Conservation (phyloP, 352 stramenopile species). For the Phytophthora fragariae region DNA sequence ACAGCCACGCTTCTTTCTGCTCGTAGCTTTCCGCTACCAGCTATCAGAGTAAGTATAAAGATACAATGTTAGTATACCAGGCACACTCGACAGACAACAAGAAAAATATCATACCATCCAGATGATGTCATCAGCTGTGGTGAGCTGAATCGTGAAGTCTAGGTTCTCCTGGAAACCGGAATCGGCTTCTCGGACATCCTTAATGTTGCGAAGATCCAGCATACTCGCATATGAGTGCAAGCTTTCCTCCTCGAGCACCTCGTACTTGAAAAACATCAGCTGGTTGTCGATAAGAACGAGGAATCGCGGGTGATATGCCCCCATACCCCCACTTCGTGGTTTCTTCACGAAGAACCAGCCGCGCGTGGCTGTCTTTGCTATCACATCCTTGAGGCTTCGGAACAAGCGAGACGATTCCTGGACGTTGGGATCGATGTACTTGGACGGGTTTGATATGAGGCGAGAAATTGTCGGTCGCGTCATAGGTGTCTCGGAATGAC, state of each 20-base stretch:
- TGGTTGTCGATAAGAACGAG: slow-evolving; percentile 83
- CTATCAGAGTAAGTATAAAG: slow-evolving; percentile 37
- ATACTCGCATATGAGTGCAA: slow-evolving; percentile 71
- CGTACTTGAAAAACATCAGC: slow-evolving; percentile 89
- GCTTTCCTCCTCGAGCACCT: slow-evolving; percentile 78
- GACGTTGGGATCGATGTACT: slow-evolving; percentile 76
- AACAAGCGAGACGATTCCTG: slow-evolving; percentile 57
- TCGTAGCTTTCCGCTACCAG: slow-evolving; percentile 80
- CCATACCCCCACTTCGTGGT: slow-evolving; percentile 62
- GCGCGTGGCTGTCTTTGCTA: slow-evolving; percentile 62
- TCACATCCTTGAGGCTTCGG: slow-evolving; percentile 83
- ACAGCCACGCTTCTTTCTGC: slow-evolving; percentile 89
- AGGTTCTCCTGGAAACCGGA: slow-evolving; percentile 84
- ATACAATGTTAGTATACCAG: slow-evolving; percentile 12
- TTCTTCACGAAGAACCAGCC: slow-evolving; percentile 91
- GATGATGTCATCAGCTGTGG: slow-evolving; percentile 69
- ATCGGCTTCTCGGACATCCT: slow-evolving; percentile 84
- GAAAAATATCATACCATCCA: slow-evolving; percentile 72
- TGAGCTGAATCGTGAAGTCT: slow-evolving; percentile 88
- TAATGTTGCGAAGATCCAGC: slow-evolving; percentile 78
- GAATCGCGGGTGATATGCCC: slow-evolving; percentile 86
- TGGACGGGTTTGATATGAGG: slow-evolving; percentile 80
- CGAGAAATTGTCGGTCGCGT: slow-evolving; percentile 65
- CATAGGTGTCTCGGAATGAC: slow-evolving; percentile 68
- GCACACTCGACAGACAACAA: slow-evolving; percentile 29